These are phyloP conservation scores for Aureobasidium sp. DNA, from an alignment of 2,329 filamentous ascomycete species.

Conservation along the genomic window DNA sequence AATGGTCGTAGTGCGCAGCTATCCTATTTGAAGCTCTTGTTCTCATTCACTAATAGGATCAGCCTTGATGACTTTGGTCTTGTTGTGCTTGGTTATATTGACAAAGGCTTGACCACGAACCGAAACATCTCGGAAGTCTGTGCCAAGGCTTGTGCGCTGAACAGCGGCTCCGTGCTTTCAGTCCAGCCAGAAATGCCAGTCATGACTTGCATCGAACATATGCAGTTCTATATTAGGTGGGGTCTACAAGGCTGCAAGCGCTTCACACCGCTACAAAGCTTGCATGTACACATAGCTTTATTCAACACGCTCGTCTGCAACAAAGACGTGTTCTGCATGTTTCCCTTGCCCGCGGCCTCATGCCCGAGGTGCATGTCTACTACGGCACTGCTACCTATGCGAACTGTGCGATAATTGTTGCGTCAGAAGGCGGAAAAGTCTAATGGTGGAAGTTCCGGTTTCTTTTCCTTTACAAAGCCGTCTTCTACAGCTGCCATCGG, in stretches of 20 bases:
- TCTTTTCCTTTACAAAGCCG: background rate
- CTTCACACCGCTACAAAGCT: slow-evolving; percentile 7
- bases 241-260: background rate
- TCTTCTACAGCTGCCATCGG: background rate
- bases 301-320: slow-evolving; percentile 3
- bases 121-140: slow-evolving; percentile 8
- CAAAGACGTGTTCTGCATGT: background rate
- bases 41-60: background rate
- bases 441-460: background rate
- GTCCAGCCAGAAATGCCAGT: slow-evolving; percentile 22
- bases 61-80: background rate
- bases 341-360: background rate
- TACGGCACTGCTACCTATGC: background rate
- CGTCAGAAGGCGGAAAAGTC: background rate
- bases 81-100: background rate
- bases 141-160: slow-evolving; percentile 1
- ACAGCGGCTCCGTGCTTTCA: slow-evolving; percentile 22
- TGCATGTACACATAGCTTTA: slow-evolving; percentile 7
- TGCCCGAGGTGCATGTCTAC: background rate
- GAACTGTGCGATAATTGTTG: background rate
- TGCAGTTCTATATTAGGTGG: slow-evolving; percentile 1
- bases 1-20: too few species aligned
- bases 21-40: background rate
- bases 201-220: slow-evolving; percentile 14
- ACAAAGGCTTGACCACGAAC: background rate